Evolutionary conservation across 345 rosid genomes (phyloP).

Genomic region (Bruguiera sexangula): DNA sequence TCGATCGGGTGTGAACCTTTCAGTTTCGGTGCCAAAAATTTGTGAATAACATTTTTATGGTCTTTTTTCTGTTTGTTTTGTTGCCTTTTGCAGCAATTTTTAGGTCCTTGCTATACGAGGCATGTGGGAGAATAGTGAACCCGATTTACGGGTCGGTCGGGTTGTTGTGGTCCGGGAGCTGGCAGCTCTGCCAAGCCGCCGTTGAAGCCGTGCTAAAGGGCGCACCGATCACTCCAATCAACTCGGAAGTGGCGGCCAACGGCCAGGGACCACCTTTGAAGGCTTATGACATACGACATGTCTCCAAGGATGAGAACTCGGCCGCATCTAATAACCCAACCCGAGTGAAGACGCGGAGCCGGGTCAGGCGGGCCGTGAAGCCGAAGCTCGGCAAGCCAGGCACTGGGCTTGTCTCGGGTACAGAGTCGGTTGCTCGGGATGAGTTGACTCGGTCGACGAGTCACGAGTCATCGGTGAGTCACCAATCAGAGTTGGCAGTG

Average conservation of each 20-base stretch:
- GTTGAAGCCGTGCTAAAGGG: conserved; percentile 92
- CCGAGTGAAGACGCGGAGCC: conserved; percentile 45
- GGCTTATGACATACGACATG: conserved; percentile 82
- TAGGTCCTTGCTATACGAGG: conserved; percentile 92
- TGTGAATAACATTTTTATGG: no score
- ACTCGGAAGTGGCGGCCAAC: conserved; percentile 59
- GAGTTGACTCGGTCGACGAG: conserved; percentile 59
- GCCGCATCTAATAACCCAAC: conserved; percentile 34
- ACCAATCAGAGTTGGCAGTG: conserved; percentile 65
- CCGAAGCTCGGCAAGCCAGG: conserved; percentile 24
- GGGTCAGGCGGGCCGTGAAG: conserved; percentile 44
- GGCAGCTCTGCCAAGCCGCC: conserved; percentile 96
- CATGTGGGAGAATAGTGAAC: conserved; percentile 94
- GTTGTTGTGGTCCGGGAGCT: conserved; percentile 81
- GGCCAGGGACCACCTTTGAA: conserved; percentile 76
- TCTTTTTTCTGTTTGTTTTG: not conserved
- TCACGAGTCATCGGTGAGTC: conserved; percentile 88
- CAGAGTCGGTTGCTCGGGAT: conserved; percentile 4
- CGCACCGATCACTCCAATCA: conserved; percentile 65
- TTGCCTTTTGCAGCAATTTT: conserved; percentile 57
- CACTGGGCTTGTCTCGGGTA: not conserved
- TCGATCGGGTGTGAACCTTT: not conserved
- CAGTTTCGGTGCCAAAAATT: not conserved
- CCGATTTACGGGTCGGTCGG: conserved; percentile 98
- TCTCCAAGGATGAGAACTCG: conserved; percentile 68